These are phyloP conservation scores for Aspergillus sergii DNA, from an alignment of 2,329 filamentous ascomycete species.

Conservation along the genomic window DNA sequence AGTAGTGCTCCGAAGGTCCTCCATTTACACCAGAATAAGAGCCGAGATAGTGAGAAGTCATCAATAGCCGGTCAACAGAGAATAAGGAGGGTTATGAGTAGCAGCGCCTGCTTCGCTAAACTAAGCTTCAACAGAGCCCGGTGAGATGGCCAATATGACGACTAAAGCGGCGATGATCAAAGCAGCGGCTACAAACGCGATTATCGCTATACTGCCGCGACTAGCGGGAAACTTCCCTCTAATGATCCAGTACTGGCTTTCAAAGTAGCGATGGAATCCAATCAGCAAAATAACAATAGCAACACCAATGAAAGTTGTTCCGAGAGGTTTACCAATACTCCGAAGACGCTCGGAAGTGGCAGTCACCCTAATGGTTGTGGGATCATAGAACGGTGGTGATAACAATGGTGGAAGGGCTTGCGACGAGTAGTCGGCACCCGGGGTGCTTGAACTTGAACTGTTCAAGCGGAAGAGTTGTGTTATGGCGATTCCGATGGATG, in stretches of 20 bases:
- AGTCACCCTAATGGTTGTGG: conserved; percentile 19
- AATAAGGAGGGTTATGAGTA: neutral
- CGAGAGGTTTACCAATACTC: conserved; percentile 62
- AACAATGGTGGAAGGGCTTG: conserved; percentile 23
- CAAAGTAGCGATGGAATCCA: conserved; percentile 68
- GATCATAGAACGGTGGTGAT: conserved; percentile 23
- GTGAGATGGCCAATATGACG: conserved; percentile 60
- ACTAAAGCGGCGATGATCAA: conserved; percentile 63
- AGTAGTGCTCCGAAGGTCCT: neutral
- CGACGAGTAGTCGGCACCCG: conserved; percentile 13
- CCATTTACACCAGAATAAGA: neutral
- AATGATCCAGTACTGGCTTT: conserved; percentile 68
- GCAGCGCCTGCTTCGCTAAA: neutral
- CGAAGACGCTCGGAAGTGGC: conserved; percentile 39
- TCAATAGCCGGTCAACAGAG: neutral
- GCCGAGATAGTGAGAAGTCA: neutral
- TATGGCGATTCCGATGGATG: conserved; percentile 66
- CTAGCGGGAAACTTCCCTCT: conserved; percentile 67
- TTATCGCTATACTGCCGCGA: conserved; percentile 62
- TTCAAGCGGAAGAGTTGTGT: conserved; percentile 69
- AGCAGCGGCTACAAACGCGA: conserved; percentile 56
- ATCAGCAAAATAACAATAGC: conserved; percentile 62
- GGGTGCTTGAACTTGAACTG: conserved; percentile 39
- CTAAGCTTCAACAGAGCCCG: conserved; percentile 38
- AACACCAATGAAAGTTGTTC: conserved; percentile 66